Evolutionary conservation across 352 stramenopile species (phyloP), one percentile per base, ranked within the genome.

Genomic region (Pythium monospermum): DNA sequence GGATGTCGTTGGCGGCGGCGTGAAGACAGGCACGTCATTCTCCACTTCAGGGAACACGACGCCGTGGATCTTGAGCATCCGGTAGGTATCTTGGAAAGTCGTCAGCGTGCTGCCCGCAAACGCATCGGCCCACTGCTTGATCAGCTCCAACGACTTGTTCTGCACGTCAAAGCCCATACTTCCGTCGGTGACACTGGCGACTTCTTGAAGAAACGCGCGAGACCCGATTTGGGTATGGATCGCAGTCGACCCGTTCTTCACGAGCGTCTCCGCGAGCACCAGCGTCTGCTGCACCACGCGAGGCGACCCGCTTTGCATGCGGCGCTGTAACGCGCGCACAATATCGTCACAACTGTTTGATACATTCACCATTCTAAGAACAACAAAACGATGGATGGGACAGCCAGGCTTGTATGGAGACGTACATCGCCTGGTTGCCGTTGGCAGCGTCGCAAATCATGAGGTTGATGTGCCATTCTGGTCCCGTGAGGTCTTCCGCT

Each of bases 51-150:
- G 78, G 42, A 93, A 91, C 28, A 61, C 61, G 2, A 87, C 66
- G 25, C 79, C 78, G 47, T 85, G 76, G 56, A 87, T 61, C 64
- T 91, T 85, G 8, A 94, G 69, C 61, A 89, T 79, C 19, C 68
- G 61, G 50, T 91, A 91, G 18, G 76, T 73, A 56, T 94, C 78
- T 35, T 90, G 76, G 47, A 94, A 91, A 2, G 71, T 63, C 15
- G 69, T 64, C 12, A 86, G 53, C 19, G 63, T 54, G 46, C 66
- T 70, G 21, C 62, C 61, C 4, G 69, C 43, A 50, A 89, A 94
- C 12, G 77, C 78, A 30, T 83, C 78, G 0, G 79, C 78, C 83
- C 83, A 94, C 40, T 94, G 81, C 52, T 83, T 82, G 60, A 94
- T 90, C 53, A 94, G 55, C 48, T 82, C 52, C 28, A 89, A 56